Percentiles rank a stretch among this genome's conserved stretches.
Evolutionary conservation across 2,329 filamentous ascomycete species (phyloP).

Genomic region (Trichoderma koningii): DNA sequence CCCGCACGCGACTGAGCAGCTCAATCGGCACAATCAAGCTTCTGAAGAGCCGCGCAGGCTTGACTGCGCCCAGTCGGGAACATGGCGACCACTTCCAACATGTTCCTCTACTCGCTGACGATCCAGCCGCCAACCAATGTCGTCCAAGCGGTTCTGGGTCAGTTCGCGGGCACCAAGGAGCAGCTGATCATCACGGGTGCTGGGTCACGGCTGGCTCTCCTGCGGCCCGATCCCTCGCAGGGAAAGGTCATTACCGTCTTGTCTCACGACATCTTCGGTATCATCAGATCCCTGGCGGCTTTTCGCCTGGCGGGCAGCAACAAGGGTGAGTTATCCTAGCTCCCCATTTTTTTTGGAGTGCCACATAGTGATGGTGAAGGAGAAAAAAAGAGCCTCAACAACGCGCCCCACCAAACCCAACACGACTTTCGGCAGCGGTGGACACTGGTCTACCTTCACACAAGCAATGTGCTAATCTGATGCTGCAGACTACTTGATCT

Average conservation of each 20-base stretch:
- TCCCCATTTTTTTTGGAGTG: conserved; percentile 20
- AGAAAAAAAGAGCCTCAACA: conserved; percentile 29
- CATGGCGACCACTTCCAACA: conserved; percentile 97
- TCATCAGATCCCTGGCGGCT: conserved; percentile 83
- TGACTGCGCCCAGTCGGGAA: conserved; percentile 52
- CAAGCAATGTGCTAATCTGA: conserved; percentile 35
- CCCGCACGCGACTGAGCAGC: conserved; percentile 32
- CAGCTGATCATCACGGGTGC: conserved; percentile 96
- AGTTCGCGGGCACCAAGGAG: conserved; percentile 94
- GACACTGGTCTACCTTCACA: conserved; percentile 35
- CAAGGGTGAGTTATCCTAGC: conserved; percentile 75
- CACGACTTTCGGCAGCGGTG: conserved; percentile 24
- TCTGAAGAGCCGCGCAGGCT: conserved; percentile 51
- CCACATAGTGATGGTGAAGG: conserved; percentile 28
- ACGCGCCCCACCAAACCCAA: conserved; percentile 32
- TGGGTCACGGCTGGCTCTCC: conserved; percentile 83
- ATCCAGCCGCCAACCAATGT: conserved; percentile 89
- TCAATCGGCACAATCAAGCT: conserved; percentile 35
- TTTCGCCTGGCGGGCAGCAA: conserved; percentile 91
- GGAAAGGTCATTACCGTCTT: conserved; percentile 84
- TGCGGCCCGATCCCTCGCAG: conserved; percentile 81
- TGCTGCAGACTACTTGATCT: conserved; percentile 83
- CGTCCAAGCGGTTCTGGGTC: conserved; percentile 87
- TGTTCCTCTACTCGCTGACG: conserved; percentile 98
- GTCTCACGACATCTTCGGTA: conserved; percentile 94